Base-by-base conservation (phyloP, 23 red algal genomes). In the Gracilariopsis chorda region DNA sequence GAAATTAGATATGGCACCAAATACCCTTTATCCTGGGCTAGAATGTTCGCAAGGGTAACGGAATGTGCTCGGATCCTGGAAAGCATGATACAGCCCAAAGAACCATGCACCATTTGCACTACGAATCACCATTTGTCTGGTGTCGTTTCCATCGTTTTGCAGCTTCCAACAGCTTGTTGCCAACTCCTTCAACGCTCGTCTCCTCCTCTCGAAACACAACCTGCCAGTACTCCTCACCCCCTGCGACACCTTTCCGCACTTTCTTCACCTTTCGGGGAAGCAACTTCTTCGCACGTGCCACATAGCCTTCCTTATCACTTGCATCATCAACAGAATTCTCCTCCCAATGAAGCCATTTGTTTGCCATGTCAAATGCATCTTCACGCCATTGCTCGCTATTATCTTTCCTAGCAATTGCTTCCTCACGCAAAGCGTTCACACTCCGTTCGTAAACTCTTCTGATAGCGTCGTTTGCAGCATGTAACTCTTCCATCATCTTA, bases 121-220 rank as follows among this genome's bases (percentile, higher is more conserved):
- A n/a, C n/a, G n/a, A n/a, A n/a, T n/a, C n/a, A n/a, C 62, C 72
- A n/a, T 57, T 82, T 37, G 33, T 13, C 52, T 82, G 78, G 19
- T 81, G 46, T 52, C 42, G 13, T 58, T 94, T 94, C 92, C 92
- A 94, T 44, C 45, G 68, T 23, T 63, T 56, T 32, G 92, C 92
- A 19, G 92, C 92, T 39, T 74, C 70, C 35, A 94, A 77, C 34
- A 90, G 71, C 53, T 84, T 84, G 41, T 68, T 45, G 23, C 78
- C 74, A 30, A 64, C 51, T 34, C 53, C 68, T 13, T 70, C 70
- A 37, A 51, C 39, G 43, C 14, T 64, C 34, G 70, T 64, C 34
- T 86, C 40, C 39, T 93, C 88, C 23, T 90, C 76, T 0, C 27
- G 48, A 65, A 90, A 83, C 14, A 83, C 70, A 53, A 79, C 79